Evolutionary conservation across 768 basidiomycete genomes (phyloP).

Genomic region (Termitomyces sp.): DNA sequence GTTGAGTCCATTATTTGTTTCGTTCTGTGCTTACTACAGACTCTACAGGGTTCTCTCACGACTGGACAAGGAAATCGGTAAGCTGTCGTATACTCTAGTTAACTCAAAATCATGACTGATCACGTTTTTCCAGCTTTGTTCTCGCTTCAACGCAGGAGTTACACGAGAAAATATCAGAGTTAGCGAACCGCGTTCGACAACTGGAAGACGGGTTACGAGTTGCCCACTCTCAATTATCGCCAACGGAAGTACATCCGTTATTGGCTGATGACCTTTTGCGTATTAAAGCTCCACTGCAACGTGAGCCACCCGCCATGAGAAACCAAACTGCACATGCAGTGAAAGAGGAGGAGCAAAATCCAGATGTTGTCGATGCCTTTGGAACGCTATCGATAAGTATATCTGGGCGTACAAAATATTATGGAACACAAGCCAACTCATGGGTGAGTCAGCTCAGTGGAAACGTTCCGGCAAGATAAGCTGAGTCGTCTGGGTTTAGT

Average conservation of each 20-base stretch:
- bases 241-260: slow-evolving; percentile 54
- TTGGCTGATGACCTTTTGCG: slow-evolving; percentile 67
- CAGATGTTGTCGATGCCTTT: slow-evolving; percentile 74
- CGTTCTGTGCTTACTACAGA: neutral
- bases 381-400: slow-evolving; percentile 72
- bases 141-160: slow-evolving; percentile 77
- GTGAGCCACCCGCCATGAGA: slow-evolving; percentile 46
- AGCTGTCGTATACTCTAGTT: slow-evolving; percentile 7
- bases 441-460: slow-evolving; percentile 44
- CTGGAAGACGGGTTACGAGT: slow-evolving; percentile 66
- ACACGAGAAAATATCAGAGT: slow-evolving; percentile 76
- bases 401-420: slow-evolving; percentile 71
- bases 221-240: slow-evolving; percentile 53
- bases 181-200: slow-evolving; percentile 68
- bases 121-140: slow-evolving; percentile 48
- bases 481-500: slow-evolving; percentile 34
- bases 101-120: neutral
- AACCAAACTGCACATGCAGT: slow-evolving; percentile 28
- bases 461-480: slow-evolving; percentile 6
- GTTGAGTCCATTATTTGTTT: neutral
- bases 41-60: slow-evolving; percentile 59
- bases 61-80: slow-evolving; percentile 82
- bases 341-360: slow-evolving; percentile 61
- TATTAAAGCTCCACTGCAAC: slow-evolving; percentile 72
- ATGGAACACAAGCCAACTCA: slow-evolving; percentile 70